phyloP scores from a whole-genome alignment of 2,329 filamentous ascomycete genomes.

The Microsporum ferrugineum region DNA sequence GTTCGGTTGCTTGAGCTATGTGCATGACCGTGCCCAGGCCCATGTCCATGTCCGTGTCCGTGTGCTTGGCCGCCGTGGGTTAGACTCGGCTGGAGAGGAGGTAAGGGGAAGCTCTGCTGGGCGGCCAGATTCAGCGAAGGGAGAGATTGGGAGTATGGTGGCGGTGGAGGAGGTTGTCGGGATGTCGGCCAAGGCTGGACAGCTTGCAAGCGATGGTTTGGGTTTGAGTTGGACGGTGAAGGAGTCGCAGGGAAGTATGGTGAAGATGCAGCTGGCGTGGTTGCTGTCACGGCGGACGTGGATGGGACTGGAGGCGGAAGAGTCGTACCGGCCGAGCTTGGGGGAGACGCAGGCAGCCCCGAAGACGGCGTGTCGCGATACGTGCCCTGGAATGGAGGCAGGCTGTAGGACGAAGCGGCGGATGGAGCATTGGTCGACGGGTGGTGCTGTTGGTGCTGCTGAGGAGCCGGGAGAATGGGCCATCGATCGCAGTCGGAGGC shows the following conservation, averaged over 20 bases:
- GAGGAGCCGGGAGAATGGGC: conserved; percentile 7
- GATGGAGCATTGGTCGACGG: neutral
- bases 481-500: conserved; percentile 10
- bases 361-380: conserved; percentile 23
- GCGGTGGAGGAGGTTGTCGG: conserved; percentile 19
- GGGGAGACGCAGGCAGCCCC: neutral
- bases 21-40: neutral
- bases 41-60: neutral
- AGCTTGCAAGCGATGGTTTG: conserved; percentile 22
- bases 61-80: neutral
- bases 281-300: conserved; percentile 18
- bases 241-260: conserved; percentile 22
- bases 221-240: conserved; percentile 17
- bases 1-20: neutral
- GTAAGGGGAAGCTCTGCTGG: conserved; percentile 24
- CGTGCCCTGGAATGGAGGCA: conserved; percentile 22
- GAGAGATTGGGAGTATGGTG: conserved; percentile 29
- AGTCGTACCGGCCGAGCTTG: neutral
- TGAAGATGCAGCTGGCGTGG: conserved; percentile 21
- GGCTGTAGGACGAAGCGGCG: conserved; percentile 15
- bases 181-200: conserved; percentile 30
- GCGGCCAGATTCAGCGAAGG: conserved; percentile 28
- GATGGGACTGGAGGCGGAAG: conserved; percentile 23
- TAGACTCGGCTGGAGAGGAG: conserved; percentile 24
- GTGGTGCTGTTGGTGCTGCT: neutral